phyloP scores from a whole-genome alignment of 2,329 filamentous ascomycete genomes.

The Niveomyces coronatus region DNA sequence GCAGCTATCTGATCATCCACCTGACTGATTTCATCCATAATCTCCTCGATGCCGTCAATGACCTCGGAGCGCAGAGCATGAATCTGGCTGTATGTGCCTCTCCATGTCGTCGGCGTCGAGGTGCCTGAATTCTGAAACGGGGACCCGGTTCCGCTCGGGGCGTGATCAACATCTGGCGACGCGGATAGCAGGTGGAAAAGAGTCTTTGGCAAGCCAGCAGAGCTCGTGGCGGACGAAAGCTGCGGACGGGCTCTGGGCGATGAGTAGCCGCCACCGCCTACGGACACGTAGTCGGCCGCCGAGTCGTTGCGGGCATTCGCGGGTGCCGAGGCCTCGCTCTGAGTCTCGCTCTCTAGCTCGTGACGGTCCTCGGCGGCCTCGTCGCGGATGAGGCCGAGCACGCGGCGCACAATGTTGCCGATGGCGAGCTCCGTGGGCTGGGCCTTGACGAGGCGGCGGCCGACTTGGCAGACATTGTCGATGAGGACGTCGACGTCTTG shows the following conservation, averaged over 20 bases:
- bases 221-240: conserved; percentile 42
- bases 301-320: conserved; percentile 27
- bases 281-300: conserved; percentile 20
- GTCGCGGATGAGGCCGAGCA: conserved; percentile 83
- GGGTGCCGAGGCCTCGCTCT: conserved; percentile 33
- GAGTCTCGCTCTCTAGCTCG: conserved; percentile 49
- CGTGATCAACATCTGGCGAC: conserved; percentile 39
- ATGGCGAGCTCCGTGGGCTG: conserved; percentile 87
- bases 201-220: conserved; percentile 59
- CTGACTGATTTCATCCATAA: conserved; percentile 88
- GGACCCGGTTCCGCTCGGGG: conserved; percentile 28
- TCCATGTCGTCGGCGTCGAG: conserved; percentile 37
- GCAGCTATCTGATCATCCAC: conserved; percentile 89
- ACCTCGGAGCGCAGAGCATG: conserved; percentile 81
- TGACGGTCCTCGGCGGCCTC: conserved; percentile 76
- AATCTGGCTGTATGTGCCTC: conserved; percentile 30
- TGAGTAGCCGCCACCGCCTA: conserved; percentile 19
- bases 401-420: conserved; percentile 85
- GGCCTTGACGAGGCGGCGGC: conserved; percentile 66
- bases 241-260: conserved; percentile 48
- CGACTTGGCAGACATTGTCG: conserved; percentile 67
- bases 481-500: conserved; percentile 69
- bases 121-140: conserved; percentile 38
- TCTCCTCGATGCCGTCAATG: conserved; percentile 87
- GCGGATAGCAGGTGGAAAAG: conserved; percentile 84